Conservation (phyloP, 352 stramenopile genomes). For the Pythium monospermum region DNA sequence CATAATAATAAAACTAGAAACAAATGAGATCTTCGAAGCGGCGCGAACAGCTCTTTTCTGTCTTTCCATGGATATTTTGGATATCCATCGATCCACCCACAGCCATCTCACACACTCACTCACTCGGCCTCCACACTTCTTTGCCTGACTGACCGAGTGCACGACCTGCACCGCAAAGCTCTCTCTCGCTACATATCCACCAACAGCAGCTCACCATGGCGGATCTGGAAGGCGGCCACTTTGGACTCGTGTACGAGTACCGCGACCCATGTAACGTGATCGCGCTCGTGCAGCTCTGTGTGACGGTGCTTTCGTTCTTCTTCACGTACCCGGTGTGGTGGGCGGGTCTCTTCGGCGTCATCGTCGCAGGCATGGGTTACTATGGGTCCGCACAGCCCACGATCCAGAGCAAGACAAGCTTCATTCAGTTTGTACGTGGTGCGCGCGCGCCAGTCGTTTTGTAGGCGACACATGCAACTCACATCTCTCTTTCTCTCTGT, state of each 20-base stretch:
- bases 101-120: background rate
- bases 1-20: conserved; percentile 12
- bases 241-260: conserved; percentile 81
- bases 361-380: conserved; percentile 77
- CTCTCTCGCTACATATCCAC: background rate
- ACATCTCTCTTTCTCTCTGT: background rate
- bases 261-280: conserved; percentile 80
- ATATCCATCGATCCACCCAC: conserved; percentile 1
- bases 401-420: conserved; percentile 86
- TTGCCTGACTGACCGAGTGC: conserved; percentile 5
- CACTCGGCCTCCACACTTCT: background rate
- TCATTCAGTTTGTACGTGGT: conserved; percentile 77
- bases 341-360: conserved; percentile 67
- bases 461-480: background rate
- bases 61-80: conserved; percentile 11
- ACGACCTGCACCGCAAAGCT: background rate
- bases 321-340: conserved; percentile 85
- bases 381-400: conserved; percentile 78
- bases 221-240: conserved; percentile 63
- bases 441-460: background rate
- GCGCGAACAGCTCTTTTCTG: background rate
- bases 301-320: conserved; percentile 65
- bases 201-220: conserved; percentile 34
- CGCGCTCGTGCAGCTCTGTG: conserved; percentile 62
- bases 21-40: conserved; percentile 8